Conservation (phyloP, 1,284 basidiomycete genomes). For the Malassezia obtusa region DNA sequence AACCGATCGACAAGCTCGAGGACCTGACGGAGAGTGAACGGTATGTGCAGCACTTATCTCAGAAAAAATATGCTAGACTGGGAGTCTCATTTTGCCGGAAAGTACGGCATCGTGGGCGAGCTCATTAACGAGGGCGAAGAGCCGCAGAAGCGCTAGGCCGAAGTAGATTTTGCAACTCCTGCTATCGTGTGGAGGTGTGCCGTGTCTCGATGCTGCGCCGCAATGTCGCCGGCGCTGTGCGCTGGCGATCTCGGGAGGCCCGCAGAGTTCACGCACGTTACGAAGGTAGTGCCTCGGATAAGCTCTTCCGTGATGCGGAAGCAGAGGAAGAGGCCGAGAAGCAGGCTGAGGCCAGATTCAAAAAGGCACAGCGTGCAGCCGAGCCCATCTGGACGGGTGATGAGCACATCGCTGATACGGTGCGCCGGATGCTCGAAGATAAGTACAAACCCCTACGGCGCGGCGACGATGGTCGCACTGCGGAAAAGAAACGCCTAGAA, state of each 20-base stretch:
- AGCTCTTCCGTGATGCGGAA: constrained; percentile 9
- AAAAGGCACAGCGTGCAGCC: background rate
- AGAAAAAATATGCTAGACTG: constrained; percentile 40
- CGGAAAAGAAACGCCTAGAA: constrained; percentile 3
- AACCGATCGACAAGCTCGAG: constrained; percentile 70
- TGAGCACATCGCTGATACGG: constrained; percentile 32
- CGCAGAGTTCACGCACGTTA: too few species aligned
- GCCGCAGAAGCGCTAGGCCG: background rate
- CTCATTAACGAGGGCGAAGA: constrained; percentile 34
- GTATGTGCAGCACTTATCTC: constrained; percentile 46
- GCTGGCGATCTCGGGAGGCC: too few species aligned
- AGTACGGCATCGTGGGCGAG: constrained; percentile 42
- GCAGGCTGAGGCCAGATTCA: background rate
- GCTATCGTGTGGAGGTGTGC: background rate
- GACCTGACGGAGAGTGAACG: constrained; percentile 71
- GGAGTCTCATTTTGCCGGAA: constrained; percentile 37
- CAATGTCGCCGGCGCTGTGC: background rate
- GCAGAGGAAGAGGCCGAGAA: background rate
- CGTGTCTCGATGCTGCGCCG: background rate
- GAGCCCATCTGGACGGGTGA: constrained; percentile 37
- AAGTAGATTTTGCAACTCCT: background rate
- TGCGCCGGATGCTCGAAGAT: constrained; percentile 42
- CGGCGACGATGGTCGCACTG: background rate
- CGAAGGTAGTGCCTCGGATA: background rate
- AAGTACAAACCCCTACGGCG: constrained; percentile 35